Base-by-base conservation (phyloP, 371 early-diverging fungal genomes). In the Rozella allomycis region DNA sequence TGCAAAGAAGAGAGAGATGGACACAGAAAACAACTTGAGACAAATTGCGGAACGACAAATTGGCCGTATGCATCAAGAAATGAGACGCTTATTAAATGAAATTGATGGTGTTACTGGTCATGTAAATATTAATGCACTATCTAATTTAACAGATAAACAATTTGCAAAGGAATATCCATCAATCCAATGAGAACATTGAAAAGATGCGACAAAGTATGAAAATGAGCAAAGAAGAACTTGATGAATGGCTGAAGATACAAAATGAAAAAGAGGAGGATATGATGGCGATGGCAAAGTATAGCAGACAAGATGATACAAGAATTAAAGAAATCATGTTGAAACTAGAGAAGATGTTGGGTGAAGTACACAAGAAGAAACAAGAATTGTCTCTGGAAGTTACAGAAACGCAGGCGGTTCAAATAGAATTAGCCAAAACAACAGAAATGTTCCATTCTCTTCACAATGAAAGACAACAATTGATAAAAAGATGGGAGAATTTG, bases 211-310 rank as follows among this genome's bases (percentile, higher is more conserved):
- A 42, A 1, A 52, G 53, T 41, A 37, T 60, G 22, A 55, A 57
- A 23, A 39, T 54, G 13, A 55, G 55, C 23, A 52, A 52, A 33
- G 46, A 55, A 16, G 66, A 65, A 40, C 41, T 60, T 25, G 56
- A 57, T 25, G 60, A 55, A 22, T 65, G 66, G 66, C 34, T 62
- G 14, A 46, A 54, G 11, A 58, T 61, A 3, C 60, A 65, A 37
- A 22, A 43, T 12, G 66, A 65, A 38, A 65, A 65, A 42, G 58
- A 65, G 31, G 62, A 65, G 34, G 66, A 65, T 45, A 55, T 50
- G 29, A 39, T 52, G 19, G 55, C 56, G 2, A 40, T 65, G 20
- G 16, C 50, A 20, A 60, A 62, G 35, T 65, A 65, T 23, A 41
- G 55, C 3, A 57, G 57, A 31, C 62, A 59, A 27, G 66, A 65